Conservation (phyloP, 306 rosid species). For the Quercus rubra region DNA sequence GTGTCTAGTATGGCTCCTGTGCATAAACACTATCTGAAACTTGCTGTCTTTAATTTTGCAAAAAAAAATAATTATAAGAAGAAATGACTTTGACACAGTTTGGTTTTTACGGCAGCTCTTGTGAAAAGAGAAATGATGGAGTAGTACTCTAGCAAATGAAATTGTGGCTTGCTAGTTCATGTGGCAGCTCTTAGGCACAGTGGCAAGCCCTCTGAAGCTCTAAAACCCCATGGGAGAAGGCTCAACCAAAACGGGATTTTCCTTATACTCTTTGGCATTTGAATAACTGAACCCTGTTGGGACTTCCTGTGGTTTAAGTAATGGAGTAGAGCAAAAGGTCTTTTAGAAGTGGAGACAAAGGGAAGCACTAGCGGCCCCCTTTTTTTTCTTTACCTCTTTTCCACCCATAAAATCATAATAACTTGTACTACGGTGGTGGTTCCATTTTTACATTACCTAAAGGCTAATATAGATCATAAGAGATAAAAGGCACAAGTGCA, state of each 20-base stretch:
- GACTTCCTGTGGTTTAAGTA: neutral
- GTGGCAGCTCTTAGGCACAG: neutral
- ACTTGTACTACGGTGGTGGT: neutral
- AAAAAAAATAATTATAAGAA: too few relatives aligned
- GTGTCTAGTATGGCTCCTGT: too few relatives aligned
- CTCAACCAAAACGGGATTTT: neutral
- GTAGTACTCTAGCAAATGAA: neutral
- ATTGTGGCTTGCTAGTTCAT: neutral
- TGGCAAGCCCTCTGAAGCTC: neutral
- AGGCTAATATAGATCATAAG: neutral
- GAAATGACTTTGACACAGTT: too few relatives aligned
- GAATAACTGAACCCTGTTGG: neutral
- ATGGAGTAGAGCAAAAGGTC: neutral
- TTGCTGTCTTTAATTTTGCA: too few relatives aligned
- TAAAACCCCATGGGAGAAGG: neutral
- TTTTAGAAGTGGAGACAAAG: neutral
- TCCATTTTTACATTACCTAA: neutral
- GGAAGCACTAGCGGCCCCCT: neutral
- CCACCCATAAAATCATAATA: too few relatives aligned
- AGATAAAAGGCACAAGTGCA: neutral
- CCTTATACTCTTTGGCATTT: neutral
- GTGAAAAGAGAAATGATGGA: too few relatives aligned
- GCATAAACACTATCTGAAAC: too few relatives aligned
- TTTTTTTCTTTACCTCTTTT: too few relatives aligned
- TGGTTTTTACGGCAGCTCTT: too few relatives aligned